phyloP scores from a whole-genome alignment of 805 yeast genomes.

The Kuraishia cidri region DNA sequence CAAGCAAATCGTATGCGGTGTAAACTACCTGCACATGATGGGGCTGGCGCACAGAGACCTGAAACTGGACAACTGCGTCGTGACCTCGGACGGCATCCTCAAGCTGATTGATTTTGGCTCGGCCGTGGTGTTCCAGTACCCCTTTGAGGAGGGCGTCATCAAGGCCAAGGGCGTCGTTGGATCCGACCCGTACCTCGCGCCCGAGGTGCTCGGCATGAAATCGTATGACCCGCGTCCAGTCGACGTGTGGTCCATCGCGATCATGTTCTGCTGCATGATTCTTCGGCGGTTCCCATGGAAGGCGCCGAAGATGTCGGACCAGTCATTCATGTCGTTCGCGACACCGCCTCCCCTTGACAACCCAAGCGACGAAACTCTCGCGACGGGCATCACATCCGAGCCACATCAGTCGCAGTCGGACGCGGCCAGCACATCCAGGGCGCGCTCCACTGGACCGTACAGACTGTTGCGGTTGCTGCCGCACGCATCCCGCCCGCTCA shows the following conservation, averaged over 20 bases:
- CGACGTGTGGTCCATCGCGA: constrained; percentile 92
- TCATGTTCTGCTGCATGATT: constrained; percentile 86
- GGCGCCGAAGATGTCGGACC: constrained; percentile 72
- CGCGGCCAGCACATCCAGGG: neutral
- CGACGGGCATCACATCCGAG: neutral
- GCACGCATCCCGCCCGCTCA: constrained; percentile 46
- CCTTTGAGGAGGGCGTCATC: constrained; percentile 46
- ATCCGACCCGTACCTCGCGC: constrained; percentile 92
- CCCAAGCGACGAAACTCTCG: neutral
- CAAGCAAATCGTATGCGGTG: constrained; percentile 73
- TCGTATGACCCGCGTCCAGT: constrained; percentile 79
- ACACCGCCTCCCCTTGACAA: neutral
- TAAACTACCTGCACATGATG: constrained; percentile 62
- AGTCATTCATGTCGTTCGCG: constrained; percentile 58
- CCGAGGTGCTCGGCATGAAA: constrained; percentile 59
- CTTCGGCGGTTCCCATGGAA: constrained; percentile 93
- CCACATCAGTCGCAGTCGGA: neutral
- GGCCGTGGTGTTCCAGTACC: constrained; percentile 73
- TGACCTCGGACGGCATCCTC: constrained; percentile 60
- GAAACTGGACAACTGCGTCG: constrained; percentile 90
- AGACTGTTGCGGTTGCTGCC: constrained; percentile 69
- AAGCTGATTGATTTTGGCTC: constrained; percentile 93
- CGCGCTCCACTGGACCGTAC: constrained; percentile 57
- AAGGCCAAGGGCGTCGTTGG: constrained; percentile 85
- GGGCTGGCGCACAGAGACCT: constrained; percentile 93